Percentiles rank a stretch among this genome's conserved stretches.
These are phyloP conservation scores for Globisporangium cederbergense DNA, from an alignment of 352 stramenopile genomes.

Conservation along the genomic window DNA sequence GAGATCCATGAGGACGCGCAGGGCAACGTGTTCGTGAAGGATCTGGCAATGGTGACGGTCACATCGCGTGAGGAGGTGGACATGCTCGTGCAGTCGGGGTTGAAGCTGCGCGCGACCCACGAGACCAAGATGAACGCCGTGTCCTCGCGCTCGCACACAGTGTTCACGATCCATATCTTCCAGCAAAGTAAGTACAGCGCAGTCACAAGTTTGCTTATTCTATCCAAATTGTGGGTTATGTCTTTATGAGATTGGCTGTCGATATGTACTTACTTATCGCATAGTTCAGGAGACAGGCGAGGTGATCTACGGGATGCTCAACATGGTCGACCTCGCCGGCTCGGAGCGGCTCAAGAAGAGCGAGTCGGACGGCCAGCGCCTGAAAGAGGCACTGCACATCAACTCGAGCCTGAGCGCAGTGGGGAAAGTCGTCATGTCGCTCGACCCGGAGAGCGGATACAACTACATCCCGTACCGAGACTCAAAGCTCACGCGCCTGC, in stretches of 20 bases:
- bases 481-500: slow-evolving; percentile 77
- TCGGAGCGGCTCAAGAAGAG: slow-evolving; percentile 87
- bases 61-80: slow-evolving; percentile 81
- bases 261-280: not conserved
- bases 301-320: slow-evolving; percentile 83
- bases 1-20: slow-evolving; percentile 92
- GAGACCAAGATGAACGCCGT: slow-evolving; percentile 92
- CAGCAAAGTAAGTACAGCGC: slow-evolving; percentile 51
- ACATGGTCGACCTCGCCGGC: slow-evolving; percentile 82
- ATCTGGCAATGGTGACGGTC: slow-evolving; percentile 90
- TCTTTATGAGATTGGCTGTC: not conserved
- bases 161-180: slow-evolving; percentile 87
- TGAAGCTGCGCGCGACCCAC: slow-evolving; percentile 87
- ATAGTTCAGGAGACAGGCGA: slow-evolving; percentile 62
- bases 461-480: slow-evolving; percentile 88
- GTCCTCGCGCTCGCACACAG: slow-evolving; percentile 84
- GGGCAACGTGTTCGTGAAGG: slow-evolving; percentile 92
- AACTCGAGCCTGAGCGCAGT: slow-evolving; percentile 84
- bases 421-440: slow-evolving; percentile 85
- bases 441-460: slow-evolving; percentile 82
- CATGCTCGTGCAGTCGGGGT: slow-evolving; percentile 79
- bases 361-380: slow-evolving; percentile 77
- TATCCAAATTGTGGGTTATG: not conserved
- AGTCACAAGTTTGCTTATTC: not conserved
- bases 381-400: slow-evolving; percentile 86